Conservation (phyloP, 257 asterid genomes). For the Nicotiana paniculata region DNA sequence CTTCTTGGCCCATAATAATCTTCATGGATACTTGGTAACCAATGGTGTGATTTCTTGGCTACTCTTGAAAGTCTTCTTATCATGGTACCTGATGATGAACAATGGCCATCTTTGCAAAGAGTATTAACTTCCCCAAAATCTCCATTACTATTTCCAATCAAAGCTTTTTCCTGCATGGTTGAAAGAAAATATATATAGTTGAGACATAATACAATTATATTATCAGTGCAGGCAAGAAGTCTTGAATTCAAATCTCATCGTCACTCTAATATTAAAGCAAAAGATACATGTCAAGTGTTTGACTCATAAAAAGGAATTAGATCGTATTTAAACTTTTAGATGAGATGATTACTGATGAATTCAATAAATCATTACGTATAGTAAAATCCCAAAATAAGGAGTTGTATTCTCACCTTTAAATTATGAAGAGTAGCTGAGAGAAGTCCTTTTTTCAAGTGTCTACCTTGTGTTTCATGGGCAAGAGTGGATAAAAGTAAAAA, state of each 20-base stretch:
- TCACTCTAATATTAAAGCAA: too few species aligned
- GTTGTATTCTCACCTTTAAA: not conserved
- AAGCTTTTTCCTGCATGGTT: slow-evolving; percentile 21
- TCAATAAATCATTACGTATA: not conserved
- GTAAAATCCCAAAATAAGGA: not conserved
- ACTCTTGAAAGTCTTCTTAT: slow-evolving; percentile 35
- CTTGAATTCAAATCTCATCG: too few species aligned
- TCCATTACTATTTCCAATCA: slow-evolving; percentile 4
- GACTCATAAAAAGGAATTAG: not conserved
- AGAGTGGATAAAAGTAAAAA: not conserved
- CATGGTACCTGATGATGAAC: slow-evolving; percentile 37
- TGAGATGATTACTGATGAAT: too few species aligned
- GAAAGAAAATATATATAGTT: not conserved
- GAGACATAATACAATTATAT: too few species aligned
- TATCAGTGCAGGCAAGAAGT: too few species aligned
- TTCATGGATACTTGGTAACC: slow-evolving; percentile 85
- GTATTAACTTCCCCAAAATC: slow-evolving; percentile 7
- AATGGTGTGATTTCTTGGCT: slow-evolving; percentile 45
- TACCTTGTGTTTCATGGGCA: slow-evolving; percentile 1
- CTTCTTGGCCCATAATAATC: slow-evolving; percentile 76
- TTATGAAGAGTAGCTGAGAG: not conserved
- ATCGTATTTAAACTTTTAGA: not conserved
- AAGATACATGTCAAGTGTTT: not conserved
- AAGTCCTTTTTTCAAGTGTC: not conserved
- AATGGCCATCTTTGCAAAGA: slow-evolving; percentile 13